A percentile compares a stretch with the other conserved stretches of the same genome.
Evolutionary conservation across 768 basidiomycete species (phyloP).

Genomic region (Tricholoma terreum): DNA sequence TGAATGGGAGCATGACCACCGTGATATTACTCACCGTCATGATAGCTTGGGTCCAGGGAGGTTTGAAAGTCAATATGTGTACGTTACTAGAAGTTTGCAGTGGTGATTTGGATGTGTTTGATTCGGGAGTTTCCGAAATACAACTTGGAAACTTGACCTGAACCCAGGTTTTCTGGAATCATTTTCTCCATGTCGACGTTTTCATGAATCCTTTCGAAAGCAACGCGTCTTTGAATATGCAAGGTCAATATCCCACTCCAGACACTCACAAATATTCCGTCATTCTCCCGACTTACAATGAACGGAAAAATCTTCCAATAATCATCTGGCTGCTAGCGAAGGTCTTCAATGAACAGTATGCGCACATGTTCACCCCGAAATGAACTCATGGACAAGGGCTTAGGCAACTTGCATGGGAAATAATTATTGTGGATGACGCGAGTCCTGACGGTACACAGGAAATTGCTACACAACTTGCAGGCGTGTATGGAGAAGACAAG

Average conservation of each 20-base stretch:
- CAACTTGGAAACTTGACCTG: too few species aligned
- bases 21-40: slow-evolving; percentile 28
- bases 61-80: slow-evolving; percentile 21
- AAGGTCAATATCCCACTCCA: slow-evolving; percentile 50
- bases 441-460: slow-evolving; percentile 94
- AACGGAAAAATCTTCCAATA: slow-evolving; percentile 87
- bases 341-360: slow-evolving; percentile 75
- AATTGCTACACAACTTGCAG: slow-evolving; percentile 74
- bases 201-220: slow-evolving; percentile 70
- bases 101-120: slow-evolving; percentile 19
- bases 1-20: slow-evolving; percentile 9
- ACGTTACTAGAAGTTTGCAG: slow-evolving; percentile 16
- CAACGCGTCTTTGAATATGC: slow-evolving; percentile 56
- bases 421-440: slow-evolving; percentile 89
- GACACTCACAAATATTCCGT: slow-evolving; percentile 84
- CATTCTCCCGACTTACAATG: slow-evolving; percentile 92
- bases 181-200: slow-evolving; percentile 6
- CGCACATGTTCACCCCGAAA: slow-evolving; percentile 9
- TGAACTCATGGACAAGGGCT: slow-evolving; percentile 10
- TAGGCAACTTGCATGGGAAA: slow-evolving; percentile 79
- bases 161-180: too few species aligned
- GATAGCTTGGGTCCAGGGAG: slow-evolving; percentile 32
- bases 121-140: slow-evolving; percentile 13
- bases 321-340: slow-evolving; percentile 82
- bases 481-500: slow-evolving; percentile 79